phyloP scores from a whole-genome alignment of 805 yeast species.

The Myxozyma geophila region DNA sequence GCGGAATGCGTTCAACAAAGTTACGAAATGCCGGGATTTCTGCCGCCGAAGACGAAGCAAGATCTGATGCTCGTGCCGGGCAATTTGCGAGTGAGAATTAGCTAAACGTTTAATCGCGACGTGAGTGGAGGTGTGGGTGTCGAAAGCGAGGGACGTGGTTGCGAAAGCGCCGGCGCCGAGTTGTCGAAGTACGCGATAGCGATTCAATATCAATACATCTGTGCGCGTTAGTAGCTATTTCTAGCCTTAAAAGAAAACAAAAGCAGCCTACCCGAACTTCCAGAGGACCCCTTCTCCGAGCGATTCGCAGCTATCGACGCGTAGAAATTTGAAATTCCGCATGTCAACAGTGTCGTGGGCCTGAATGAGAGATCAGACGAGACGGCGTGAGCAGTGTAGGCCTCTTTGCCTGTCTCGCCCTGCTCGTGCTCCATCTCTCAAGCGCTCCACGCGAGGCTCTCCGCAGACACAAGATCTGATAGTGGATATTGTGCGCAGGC shows the following conservation, averaged over 20 bases:
- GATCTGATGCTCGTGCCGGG: constrained; percentile 21
- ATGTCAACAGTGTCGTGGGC: constrained; percentile 5
- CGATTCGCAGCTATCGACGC: not conserved
- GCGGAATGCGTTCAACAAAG: not conserved
- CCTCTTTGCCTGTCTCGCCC: not conserved
- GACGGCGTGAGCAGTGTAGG: not conserved
- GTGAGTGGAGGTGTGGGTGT: constrained; percentile 7
- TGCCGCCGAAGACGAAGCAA: constrained; percentile 19
- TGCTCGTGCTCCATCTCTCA: not conserved
- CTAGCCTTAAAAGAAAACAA: not conserved
- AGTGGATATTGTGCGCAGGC: too few relatives aligned
- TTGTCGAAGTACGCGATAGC: constrained; percentile 12
- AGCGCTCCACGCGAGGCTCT: not conserved
- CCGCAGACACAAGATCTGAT: too few relatives aligned
- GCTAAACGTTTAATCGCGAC: constrained; percentile 32
- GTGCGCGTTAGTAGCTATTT: not conserved
- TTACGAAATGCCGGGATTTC: constrained; percentile 12
- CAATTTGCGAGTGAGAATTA: constrained; percentile 8
- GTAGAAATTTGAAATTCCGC: constrained; percentile 3
- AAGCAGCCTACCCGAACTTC: not conserved
- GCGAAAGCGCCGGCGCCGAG: constrained; percentile 35
- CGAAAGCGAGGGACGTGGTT: constrained; percentile 25
- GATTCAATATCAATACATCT: not conserved
- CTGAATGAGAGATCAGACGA: not conserved
- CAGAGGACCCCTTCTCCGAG: not conserved